phyloP scores from a whole-genome alignment of 768 basidiomycete species.

The Tricholoma hemisulphureum region DNA sequence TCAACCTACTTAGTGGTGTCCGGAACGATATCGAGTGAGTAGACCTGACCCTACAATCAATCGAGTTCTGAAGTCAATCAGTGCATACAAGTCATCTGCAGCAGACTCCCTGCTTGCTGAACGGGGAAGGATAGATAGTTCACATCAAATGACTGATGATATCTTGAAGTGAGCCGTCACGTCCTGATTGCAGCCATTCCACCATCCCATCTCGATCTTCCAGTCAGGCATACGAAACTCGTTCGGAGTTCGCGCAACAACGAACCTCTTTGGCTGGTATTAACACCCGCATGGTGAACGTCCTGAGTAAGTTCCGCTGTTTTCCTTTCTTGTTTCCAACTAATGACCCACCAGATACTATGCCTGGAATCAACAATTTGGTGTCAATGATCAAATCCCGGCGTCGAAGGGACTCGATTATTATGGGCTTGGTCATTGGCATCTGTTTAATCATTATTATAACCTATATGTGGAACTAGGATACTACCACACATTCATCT shows the following conservation, averaged over 20 bases:
- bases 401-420: slow-evolving; percentile 84
- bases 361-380: slow-evolving; percentile 93
- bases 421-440: slow-evolving; percentile 88
- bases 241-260: slow-evolving; percentile 88
- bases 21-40: slow-evolving; percentile 94
- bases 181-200: not conserved
- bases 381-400: slow-evolving; percentile 91
- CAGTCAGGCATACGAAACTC: slow-evolving; percentile 97
- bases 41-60: not conserved
- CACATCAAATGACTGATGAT: slow-evolving; percentile 93
- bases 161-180: slow-evolving; percentile 67
- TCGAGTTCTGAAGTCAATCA: slow-evolving; percentile 25
- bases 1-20: slow-evolving; percentile 85
- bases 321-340: not conserved
- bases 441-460: slow-evolving; percentile 64
- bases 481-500: not conserved
- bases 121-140: slow-evolving; percentile 85
- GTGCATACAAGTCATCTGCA: slow-evolving; percentile 87
- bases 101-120: slow-evolving; percentile 87
- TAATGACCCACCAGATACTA: slow-evolving; percentile 54
- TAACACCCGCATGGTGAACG: slow-evolving; percentile 79
- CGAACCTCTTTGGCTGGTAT: slow-evolving; percentile 72
- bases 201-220: slow-evolving; percentile 3
- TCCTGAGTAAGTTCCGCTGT: slow-evolving; percentile 56
- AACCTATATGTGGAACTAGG: slow-evolving; percentile 45